A percentile compares a stretch with the other conserved stretches of the same genome.
phyloP scores from a whole-genome alignment of 345 rosid species.

The Iberis pinnata region DNA sequence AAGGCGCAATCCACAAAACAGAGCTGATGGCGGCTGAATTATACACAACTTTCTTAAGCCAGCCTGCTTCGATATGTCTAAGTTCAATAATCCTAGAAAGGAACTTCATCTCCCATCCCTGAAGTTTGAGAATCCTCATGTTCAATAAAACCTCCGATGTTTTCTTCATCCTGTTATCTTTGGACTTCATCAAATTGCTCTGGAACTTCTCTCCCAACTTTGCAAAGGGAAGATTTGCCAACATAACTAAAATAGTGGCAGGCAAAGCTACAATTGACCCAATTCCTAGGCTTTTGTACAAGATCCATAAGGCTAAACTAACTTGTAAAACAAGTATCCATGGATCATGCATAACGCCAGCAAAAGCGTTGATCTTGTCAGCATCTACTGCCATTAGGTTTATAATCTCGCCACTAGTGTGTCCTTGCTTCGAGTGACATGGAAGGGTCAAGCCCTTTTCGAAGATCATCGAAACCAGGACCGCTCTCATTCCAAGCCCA shows the following conservation, averaged over 20 bases:
- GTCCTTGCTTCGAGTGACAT: slow-evolving; percentile 36
- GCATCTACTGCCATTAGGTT: slow-evolving; percentile 61
- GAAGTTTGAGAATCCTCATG: slow-evolving; percentile 76
- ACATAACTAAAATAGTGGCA: slow-evolving; percentile 38
- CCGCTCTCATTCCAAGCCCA: slow-evolving; percentile 45
- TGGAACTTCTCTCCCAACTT: slow-evolving; percentile 45
- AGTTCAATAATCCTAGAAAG: slow-evolving; percentile 31
- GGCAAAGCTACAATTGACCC: slow-evolving; percentile 45
- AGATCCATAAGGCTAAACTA: slow-evolving; percentile 41
- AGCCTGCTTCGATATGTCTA: slow-evolving; percentile 40
- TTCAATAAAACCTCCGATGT: slow-evolving; percentile 58
- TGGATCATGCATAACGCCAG: slow-evolving; percentile 47
- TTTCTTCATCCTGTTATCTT: slow-evolving; percentile 52
- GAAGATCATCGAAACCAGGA: slow-evolving; percentile 41
- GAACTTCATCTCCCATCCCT: slow-evolving; percentile 75
- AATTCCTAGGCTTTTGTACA: slow-evolving; percentile 48
- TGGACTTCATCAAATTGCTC: slow-evolving; percentile 43
- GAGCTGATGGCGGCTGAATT: slow-evolving; percentile 25
- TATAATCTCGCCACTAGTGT: slow-evolving; percentile 59
- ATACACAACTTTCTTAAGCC: slow-evolving; percentile 43
- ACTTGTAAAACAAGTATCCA: slow-evolving; percentile 52
- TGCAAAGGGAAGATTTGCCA: slow-evolving; percentile 50
- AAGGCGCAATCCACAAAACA: slow-evolving; percentile 49
- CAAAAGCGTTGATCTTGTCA: slow-evolving; percentile 41
- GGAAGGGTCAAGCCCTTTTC: slow-evolving; percentile 54